phyloP scores from a whole-genome alignment of 1,139 yeast species.

The Candida anutae region DNA sequence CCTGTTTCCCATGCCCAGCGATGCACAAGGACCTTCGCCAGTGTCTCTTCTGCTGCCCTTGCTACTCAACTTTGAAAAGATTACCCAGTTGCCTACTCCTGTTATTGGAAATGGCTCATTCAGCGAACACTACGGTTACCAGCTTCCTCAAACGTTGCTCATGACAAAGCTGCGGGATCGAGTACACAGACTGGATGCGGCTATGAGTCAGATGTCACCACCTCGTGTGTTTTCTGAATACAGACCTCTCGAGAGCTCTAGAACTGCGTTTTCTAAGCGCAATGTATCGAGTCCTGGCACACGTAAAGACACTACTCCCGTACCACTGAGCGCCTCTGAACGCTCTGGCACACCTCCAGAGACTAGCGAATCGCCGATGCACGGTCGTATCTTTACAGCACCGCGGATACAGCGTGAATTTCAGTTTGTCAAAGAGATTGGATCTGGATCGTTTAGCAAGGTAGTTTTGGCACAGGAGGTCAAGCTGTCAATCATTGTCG shows the following conservation, averaged over 20 bases:
- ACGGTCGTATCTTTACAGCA: conserved; percentile 12
- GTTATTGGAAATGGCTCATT: conserved; percentile 7
- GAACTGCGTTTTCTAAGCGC: too few species aligned
- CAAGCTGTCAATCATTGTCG: conserved; percentile 15
- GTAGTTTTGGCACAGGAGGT: conserved; percentile 36
- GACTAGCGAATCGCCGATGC: too few species aligned
- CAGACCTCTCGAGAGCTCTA: too few species aligned
- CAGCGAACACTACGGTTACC: background rate
- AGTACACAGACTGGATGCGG: conserved; percentile 12
- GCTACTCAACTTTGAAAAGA: conserved; percentile 8
- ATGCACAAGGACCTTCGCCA: too few species aligned
- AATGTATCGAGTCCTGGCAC: too few species aligned
- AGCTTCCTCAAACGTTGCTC: conserved; percentile 1
- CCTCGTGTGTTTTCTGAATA: conserved; percentile 28
- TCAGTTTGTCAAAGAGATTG: conserved; percentile 29
- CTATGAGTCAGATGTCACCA: conserved; percentile 4
- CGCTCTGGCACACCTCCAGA: too few species aligned
- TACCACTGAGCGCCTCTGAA: too few species aligned
- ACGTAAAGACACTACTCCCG: too few species aligned
- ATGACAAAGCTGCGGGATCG: conserved; percentile 3
- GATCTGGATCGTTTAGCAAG: conserved; percentile 53
- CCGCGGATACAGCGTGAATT: conserved; percentile 10
- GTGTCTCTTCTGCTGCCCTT: too few species aligned
- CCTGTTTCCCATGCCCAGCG: too few species aligned
- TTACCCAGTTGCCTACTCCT: conserved; percentile 13